Percentiles rank a stretch among this genome's conserved stretches.
These are phyloP conservation scores for Pseudogymnoascus sp. DNA, from an alignment of 2,329 filamentous ascomycete species.

Conservation along the genomic window DNA sequence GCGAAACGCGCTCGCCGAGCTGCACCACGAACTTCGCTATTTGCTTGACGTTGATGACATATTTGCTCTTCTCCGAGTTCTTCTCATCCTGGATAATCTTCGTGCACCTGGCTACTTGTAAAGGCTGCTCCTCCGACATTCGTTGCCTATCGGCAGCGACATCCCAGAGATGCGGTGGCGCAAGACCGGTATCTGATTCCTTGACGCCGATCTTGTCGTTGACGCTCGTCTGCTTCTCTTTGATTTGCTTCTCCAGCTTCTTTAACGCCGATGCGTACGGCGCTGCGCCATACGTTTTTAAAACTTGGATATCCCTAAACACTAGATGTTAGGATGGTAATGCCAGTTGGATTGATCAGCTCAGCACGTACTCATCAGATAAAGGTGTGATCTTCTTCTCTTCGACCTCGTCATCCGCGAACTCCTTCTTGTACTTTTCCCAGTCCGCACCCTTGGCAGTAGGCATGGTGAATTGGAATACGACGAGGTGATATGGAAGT, in stretches of 20 bases:
- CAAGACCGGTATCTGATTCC: constrained; percentile 97
- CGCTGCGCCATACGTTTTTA: constrained; percentile 97
- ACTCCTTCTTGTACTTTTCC: constrained; percentile 99
- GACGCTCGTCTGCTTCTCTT: constrained; percentile 95
- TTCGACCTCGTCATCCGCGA: constrained; percentile 90
- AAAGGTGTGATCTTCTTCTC: constrained; percentile 99
- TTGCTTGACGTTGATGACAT: constrained; percentile 99
- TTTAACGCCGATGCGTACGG: constrained; percentile 90
- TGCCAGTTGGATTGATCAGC: constrained; percentile 8
- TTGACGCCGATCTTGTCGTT: constrained; percentile 97
- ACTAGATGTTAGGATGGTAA: constrained; percentile 17
- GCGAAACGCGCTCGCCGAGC: constrained; percentile 90
- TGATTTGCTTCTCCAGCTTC: constrained; percentile 98
- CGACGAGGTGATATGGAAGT: constrained; percentile 13
- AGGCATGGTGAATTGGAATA: constrained; percentile 52
- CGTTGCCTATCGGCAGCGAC: constrained; percentile 95
- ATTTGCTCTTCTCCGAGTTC: constrained; percentile 97
- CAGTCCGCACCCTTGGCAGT: constrained; percentile 88
- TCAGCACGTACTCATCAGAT: constrained; percentile 73
- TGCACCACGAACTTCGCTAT: constrained; percentile 99
- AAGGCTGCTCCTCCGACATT: constrained; percentile 95
- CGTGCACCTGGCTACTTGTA: constrained; percentile 95
- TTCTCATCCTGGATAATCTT: constrained; percentile 98
- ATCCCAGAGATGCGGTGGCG: constrained; percentile 98
- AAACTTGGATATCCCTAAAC: constrained; percentile 88